Evolutionary conservation across 257 asterid genomes (phyloP).

Genomic region (Solanum sejunctum): DNA sequence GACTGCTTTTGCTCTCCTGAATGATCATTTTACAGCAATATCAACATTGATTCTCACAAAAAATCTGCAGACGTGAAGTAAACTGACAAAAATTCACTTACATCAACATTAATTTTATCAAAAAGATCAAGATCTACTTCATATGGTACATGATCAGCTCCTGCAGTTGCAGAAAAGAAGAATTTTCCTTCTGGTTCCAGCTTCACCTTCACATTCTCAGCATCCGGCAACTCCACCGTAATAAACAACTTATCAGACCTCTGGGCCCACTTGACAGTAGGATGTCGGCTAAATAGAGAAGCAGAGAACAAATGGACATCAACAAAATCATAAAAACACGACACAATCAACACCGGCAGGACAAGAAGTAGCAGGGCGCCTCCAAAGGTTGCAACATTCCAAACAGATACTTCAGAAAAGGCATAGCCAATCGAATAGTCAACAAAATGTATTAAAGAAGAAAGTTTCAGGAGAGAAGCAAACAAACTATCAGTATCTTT

Average conservation of each 20-base stretch:
- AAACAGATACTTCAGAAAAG: not conserved
- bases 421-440: not conserved
- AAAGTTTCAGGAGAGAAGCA: not conserved
- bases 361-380: not conserved
- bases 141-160: conserved; percentile 31
- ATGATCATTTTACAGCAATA: not conserved
- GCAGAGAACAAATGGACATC: not conserved
- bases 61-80: not conserved
- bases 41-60: not conserved
- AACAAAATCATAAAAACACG: not conserved
- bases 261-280: conserved; percentile 65
- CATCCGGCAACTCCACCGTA: conserved; percentile 67
- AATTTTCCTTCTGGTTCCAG: conserved; percentile 69
- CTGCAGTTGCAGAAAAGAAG: conserved; percentile 44
- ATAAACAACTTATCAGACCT: conserved; percentile 40
- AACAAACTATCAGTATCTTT: not conserved
- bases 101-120: conserved; percentile 52
- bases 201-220: conserved; percentile 51
- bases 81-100: conserved; percentile 10
- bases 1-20: conserved; percentile 57
- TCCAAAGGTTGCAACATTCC: not conserved
- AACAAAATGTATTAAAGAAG: not conserved
- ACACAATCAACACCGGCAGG: not conserved
- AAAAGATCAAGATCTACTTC: conserved; percentile 44
- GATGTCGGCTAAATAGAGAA: conserved; percentile 38